Conservation (phyloP, 768 basidiomycete genomes). For the Fomitopsis serialis region DNA sequence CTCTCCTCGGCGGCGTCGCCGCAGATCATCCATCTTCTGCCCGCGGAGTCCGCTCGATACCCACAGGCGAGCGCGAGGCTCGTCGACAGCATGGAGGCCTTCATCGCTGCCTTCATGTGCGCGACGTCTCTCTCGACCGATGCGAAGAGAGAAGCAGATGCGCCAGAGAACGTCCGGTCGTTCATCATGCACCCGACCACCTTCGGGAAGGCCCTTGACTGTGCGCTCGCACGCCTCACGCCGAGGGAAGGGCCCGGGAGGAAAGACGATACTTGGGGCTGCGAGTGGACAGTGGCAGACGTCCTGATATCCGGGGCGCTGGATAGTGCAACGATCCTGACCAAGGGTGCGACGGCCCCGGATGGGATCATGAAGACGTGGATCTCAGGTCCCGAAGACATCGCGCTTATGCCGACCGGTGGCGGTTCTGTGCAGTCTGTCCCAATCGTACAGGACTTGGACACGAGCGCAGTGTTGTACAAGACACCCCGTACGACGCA, state of each 20-base stretch:
- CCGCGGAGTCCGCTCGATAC: conserved; percentile 7
- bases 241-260: conserved; percentile 1
- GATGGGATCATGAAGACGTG: conserved; percentile 19
- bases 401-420: conserved; percentile 20
- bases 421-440: background rate
- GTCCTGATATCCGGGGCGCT: conserved; percentile 29
- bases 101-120: conserved; percentile 30
- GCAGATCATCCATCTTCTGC: conserved; percentile 29
- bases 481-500: background rate
- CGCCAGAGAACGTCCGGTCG: conserved; percentile 19
- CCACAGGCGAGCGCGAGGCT: conserved; percentile 17
- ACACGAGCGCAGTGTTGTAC: background rate
- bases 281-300: conserved; percentile 30
- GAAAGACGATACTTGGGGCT: conserved; percentile 6
- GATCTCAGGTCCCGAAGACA: conserved; percentile 26
- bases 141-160: background rate
- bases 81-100: conserved; percentile 32
- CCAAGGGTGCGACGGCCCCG: background rate
- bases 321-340: conserved; percentile 17
- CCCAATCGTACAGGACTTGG: background rate
- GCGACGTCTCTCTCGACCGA: conserved; percentile 9
- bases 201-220: conserved; percentile 18
- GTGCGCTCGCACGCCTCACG: conserved; percentile 1
- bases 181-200: conserved; percentile 24
- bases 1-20: conserved; percentile 7